Percentiles rank a stretch among this genome's conserved stretches.
phyloP scores from a whole-genome alignment of 352 stramenopile genomes.

The Pythium scleroteichum region DNA sequence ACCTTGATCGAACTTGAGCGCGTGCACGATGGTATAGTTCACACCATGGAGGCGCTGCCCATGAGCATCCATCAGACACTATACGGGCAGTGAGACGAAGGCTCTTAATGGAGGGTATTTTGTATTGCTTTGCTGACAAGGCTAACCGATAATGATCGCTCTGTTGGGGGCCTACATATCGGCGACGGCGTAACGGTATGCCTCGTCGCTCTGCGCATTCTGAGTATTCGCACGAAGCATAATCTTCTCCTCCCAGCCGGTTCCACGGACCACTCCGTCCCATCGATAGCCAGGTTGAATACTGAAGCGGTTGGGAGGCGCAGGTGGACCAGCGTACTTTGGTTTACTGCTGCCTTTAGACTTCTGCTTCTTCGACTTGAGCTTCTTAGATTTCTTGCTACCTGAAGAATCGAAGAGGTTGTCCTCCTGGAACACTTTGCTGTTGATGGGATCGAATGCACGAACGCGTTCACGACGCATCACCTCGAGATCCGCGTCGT shows the following conservation, averaged over 20 bases:
- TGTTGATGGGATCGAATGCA: slow-evolving; percentile 80
- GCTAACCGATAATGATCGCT: too few species aligned
- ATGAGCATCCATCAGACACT: slow-evolving; percentile 7
- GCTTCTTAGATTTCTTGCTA: slow-evolving; percentile 34
- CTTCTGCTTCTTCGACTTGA: slow-evolving; percentile 33
- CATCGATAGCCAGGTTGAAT: slow-evolving; percentile 97
- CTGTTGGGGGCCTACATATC: slow-evolving; percentile 90
- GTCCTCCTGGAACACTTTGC: slow-evolving; percentile 73
- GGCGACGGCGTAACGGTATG: slow-evolving; percentile 78
- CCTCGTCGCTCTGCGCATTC: slow-evolving; percentile 61
- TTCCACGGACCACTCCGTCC: slow-evolving; percentile 97
- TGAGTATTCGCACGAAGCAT: slow-evolving; percentile 79
- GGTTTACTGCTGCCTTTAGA: slow-evolving; percentile 51
- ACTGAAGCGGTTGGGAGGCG: slow-evolving; percentile 82
- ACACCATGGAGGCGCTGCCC: slow-evolving; percentile 6
- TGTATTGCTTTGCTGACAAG: too few species aligned
- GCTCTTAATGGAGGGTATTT: not conserved
- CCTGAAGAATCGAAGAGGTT: slow-evolving; percentile 22
- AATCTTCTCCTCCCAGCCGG: slow-evolving; percentile 95
- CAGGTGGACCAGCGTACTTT: slow-evolving; percentile 70
- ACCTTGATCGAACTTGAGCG: slow-evolving; percentile 5
- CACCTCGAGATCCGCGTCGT: slow-evolving; percentile 71
- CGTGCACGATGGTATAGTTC: slow-evolving; percentile 13
- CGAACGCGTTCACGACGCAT: slow-evolving; percentile 57
- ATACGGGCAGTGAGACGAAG: too few species aligned